Percentiles rank a stretch among this genome's conserved stretches.
phyloP scores from a whole-genome alignment of 129 eudicot species.

The Pseudognaphalium luteoalbum region DNA sequence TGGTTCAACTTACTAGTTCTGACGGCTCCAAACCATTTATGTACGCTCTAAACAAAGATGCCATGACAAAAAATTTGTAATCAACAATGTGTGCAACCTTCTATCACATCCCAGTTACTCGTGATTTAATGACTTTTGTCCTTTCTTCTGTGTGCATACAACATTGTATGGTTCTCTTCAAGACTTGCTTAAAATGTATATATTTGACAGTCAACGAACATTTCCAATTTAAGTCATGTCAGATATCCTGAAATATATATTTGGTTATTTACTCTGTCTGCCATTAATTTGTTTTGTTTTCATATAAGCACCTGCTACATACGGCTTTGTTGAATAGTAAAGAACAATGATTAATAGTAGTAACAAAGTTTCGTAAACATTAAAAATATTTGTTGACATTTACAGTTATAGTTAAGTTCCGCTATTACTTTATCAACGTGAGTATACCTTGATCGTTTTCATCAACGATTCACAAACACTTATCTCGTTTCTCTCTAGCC shows the following conservation, averaged over 20 bases:
- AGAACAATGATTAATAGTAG: background rate
- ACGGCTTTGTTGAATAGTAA: conserved; percentile 3
- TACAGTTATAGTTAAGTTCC: background rate
- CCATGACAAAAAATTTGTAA: background rate
- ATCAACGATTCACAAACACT: background rate
- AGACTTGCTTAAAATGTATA: background rate
- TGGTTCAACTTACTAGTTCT: too few species aligned
- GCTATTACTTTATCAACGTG: background rate
- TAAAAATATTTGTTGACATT: background rate
- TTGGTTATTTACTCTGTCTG: conserved; percentile 52
- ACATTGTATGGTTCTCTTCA: background rate
- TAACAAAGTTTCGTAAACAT: too few species aligned
- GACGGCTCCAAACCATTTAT: too few species aligned
- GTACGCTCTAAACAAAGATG: too few species aligned
- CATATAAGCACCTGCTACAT: conserved; percentile 6
- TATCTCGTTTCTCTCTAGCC: background rate
- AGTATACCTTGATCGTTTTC: background rate
- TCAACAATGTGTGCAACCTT: background rate
- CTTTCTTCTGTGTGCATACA: background rate
- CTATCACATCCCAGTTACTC: background rate
- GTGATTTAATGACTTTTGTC: too few species aligned
- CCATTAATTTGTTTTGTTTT: conserved; percentile 24
- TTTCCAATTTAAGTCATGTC: conserved; percentile 33
- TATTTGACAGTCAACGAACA: conserved; percentile 17
- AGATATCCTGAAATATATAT: conserved; percentile 22